Evolutionary conservation across 176 grass and related monocot genomes (phyloP).

Genomic region (Typha latifolia): DNA sequence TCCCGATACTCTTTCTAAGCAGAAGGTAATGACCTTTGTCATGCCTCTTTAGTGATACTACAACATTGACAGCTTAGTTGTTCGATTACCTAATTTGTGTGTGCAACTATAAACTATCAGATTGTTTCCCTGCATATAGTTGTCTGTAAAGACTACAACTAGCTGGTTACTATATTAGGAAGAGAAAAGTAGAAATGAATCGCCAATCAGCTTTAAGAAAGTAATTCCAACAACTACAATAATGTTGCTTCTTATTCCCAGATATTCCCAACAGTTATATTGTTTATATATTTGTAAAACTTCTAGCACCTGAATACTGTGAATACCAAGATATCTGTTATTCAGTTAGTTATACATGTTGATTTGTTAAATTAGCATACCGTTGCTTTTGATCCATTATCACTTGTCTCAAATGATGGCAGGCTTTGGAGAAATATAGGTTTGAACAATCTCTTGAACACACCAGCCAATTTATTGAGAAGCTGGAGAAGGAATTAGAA

Average conservation of each 20-base stretch:
- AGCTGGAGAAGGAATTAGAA: slow-evolving; percentile 56
- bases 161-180: background rate
- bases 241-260: background rate
- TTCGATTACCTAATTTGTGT: background rate
- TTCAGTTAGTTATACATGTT: background rate
- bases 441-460: slow-evolving; percentile 81
- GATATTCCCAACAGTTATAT: background rate
- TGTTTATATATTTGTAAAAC: background rate
- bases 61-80: background rate
- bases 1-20: slow-evolving; percentile 58
- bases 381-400: background rate
- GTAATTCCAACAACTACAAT: background rate
- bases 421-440: slow-evolving; percentile 79
- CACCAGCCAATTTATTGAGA: slow-evolving; percentile 65
- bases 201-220: background rate
- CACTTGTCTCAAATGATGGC: background rate
- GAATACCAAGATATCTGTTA: background rate
- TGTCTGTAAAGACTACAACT: too few species aligned
- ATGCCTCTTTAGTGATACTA: background rate
- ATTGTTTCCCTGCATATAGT: too few species aligned
- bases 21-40: slow-evolving; percentile 45
- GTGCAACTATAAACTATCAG: background rate
- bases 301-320: background rate
- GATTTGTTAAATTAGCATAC: background rate
- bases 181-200: background rate